Percentiles rank a stretch among this genome's conserved stretches.
Evolutionary conservation across 2,329 filamentous ascomycete species (phyloP).

Genomic region (Sporothrix globosa): DNA sequence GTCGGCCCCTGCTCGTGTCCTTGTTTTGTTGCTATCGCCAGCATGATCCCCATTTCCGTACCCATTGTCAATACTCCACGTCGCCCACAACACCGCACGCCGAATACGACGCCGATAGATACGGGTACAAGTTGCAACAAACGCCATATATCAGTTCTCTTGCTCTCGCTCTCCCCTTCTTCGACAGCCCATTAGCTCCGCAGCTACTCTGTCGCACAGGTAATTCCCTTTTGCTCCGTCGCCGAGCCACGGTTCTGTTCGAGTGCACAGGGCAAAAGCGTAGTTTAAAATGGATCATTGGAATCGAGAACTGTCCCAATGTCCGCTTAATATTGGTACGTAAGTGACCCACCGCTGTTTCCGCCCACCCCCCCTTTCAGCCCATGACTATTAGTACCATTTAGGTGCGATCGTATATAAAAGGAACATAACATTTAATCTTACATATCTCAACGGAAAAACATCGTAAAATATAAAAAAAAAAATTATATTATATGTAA

Average conservation of each 20-base stretch:
- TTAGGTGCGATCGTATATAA: too few relatives aligned
- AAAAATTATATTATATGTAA: too few relatives aligned
- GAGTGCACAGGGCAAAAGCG: not conserved
- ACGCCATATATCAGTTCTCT: conserved; percentile 10
- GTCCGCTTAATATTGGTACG: not conserved
- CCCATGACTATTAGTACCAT: too few relatives aligned
- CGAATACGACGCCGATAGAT: conserved; percentile 3
- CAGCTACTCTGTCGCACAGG: conserved; percentile 1
- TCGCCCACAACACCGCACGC: not conserved
- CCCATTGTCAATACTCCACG: not conserved
- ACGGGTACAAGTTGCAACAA: not conserved
- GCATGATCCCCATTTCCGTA: not conserved
- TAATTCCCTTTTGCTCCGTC: conserved; percentile 21
- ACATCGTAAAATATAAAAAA: too few relatives aligned
- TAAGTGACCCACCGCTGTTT: too few relatives aligned
- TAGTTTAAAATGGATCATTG: not conserved
- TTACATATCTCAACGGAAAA: too few relatives aligned
- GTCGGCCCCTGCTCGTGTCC: conserved; percentile 1
- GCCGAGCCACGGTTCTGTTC: conserved; percentile 12
- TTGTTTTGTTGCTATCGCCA: conserved; percentile 22
- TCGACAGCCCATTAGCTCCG: not conserved
- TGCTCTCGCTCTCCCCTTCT: not conserved
- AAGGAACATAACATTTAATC: too few relatives aligned
- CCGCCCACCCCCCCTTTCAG: too few relatives aligned
- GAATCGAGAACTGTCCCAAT: not conserved